These are phyloP conservation scores for Nemania abortiva DNA, from an alignment of 2,329 filamentous ascomycete genomes.

Conservation along the genomic window DNA sequence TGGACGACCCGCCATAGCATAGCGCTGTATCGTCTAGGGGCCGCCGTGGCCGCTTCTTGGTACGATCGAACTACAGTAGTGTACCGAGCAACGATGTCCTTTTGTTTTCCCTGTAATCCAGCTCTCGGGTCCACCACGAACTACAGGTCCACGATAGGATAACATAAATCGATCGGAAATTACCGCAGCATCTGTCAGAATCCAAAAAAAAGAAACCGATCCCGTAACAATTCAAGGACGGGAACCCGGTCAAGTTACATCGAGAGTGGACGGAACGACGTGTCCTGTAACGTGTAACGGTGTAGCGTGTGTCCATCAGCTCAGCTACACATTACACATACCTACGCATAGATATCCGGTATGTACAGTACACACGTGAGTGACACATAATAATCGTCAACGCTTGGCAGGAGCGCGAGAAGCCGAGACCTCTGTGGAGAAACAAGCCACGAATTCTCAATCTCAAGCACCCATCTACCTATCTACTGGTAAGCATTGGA, in stretches of 20 bases:
- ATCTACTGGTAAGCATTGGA: constrained; percentile 1
- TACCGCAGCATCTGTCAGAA: constrained; percentile 24
- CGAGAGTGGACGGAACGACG: neutral
- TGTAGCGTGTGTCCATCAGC: constrained; percentile 6
- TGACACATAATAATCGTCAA: constrained; percentile 14
- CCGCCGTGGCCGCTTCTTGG: constrained; percentile 12
- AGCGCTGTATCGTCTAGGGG: constrained; percentile 9
- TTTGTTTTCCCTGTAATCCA: neutral
- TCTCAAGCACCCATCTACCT: constrained; percentile 11
- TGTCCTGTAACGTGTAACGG: neutral
- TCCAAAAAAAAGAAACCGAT: constrained; percentile 1
- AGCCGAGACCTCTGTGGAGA: constrained; percentile 35
- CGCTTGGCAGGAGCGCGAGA: constrained; percentile 27
- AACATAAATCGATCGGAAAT: constrained; percentile 24
- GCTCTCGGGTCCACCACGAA: constrained; percentile 12
- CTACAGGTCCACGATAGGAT: neutral
- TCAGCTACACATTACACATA: too few relatives aligned
- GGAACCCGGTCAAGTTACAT: neutral
- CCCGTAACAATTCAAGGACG: neutral
- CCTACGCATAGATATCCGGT: constrained; percentile 6
- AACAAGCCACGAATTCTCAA: constrained; percentile 25
- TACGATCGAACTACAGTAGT: constrained; percentile 20
- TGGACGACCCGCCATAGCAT: constrained; percentile 27
- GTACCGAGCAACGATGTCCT: constrained; percentile 1
- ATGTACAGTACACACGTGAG: constrained; percentile 6